Percentiles rank a stretch among this genome's conserved stretches.
These are phyloP conservation scores for Bocquillonia castaneifolia DNA, from an alignment of 441 rosid species.

Conservation along the genomic window DNA sequence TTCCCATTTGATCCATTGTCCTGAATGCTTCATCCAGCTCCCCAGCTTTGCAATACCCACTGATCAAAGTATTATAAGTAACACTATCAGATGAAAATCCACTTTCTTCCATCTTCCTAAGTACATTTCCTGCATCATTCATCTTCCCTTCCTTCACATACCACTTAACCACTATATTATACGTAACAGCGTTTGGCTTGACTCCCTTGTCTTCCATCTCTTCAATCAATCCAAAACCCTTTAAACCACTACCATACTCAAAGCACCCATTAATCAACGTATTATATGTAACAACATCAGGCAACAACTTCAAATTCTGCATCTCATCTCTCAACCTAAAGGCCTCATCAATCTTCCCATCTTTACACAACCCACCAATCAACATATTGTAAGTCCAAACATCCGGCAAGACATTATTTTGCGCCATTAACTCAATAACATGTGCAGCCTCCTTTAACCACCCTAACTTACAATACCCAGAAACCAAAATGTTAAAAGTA, in stretches of 20 bases:
- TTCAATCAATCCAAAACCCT: slow-evolving; percentile 53
- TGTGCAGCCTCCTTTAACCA: slow-evolving; percentile 66
- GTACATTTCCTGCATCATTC: slow-evolving; percentile 47
- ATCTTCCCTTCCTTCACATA: slow-evolving; percentile 63
- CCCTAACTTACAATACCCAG: slow-evolving; percentile 73
- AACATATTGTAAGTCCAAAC: slow-evolving; percentile 65
- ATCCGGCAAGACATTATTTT: slow-evolving; percentile 50
- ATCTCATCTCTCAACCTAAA: slow-evolving; percentile 56
- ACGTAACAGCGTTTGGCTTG: slow-evolving; percentile 50
- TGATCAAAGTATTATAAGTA: slow-evolving; percentile 69
- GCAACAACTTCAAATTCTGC: slow-evolving; percentile 51
- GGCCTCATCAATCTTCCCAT: slow-evolving; percentile 53
- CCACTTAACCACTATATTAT: slow-evolving; percentile 67
- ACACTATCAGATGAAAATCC: slow-evolving; percentile 60
- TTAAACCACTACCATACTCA: slow-evolving; percentile 33
- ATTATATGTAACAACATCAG: slow-evolving; percentile 78
- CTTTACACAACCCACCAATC: slow-evolving; percentile 60
- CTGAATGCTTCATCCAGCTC: slow-evolving; percentile 56
- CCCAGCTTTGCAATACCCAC: slow-evolving; percentile 56
- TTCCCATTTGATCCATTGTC: slow-evolving; percentile 70
- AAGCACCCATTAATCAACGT: slow-evolving; percentile 76
- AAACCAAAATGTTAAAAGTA: slow-evolving; percentile 60
- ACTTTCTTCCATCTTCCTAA: slow-evolving; percentile 47
- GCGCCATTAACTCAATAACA: slow-evolving; percentile 65
- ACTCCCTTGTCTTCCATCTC: slow-evolving; percentile 61